Conservation (phyloP, 2,329 filamentous ascomycete genomes). For the Fusarium begoniae region DNA sequence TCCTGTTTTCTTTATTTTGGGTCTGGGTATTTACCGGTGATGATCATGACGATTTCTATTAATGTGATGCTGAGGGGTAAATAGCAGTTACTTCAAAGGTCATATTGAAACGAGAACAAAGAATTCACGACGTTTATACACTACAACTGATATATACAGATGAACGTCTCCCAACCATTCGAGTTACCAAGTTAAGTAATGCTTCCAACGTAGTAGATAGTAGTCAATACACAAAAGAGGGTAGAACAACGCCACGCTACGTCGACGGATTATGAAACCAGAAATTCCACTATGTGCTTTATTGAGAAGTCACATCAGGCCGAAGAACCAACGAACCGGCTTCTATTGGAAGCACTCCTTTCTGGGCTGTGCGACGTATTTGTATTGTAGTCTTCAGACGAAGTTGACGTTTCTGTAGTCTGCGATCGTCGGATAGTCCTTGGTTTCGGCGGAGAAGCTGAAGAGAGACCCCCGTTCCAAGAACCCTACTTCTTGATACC, state of each 20-base stretch:
- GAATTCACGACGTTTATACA: constrained; percentile 21
- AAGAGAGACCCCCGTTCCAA: constrained; percentile 35
- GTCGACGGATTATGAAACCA: constrained; percentile 21
- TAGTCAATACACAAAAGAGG: constrained; percentile 18
- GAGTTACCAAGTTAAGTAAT: neutral
- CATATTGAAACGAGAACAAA: neutral
- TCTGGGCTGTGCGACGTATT: neutral
- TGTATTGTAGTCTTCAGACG: constrained; percentile 5
- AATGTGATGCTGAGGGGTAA: neutral
- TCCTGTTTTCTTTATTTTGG: neutral
- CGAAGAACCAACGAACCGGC: neutral
- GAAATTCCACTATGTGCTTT: constrained; percentile 5
- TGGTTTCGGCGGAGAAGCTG: neutral
- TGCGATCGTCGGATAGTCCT: constrained; percentile 18
- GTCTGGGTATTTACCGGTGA: neutral
- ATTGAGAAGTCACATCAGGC: neutral
- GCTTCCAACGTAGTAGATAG: constrained; percentile 11
- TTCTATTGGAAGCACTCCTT: constrained; percentile 3
- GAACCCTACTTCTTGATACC: constrained; percentile 66
- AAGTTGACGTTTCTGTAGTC: constrained; percentile 23
- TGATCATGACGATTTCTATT: neutral
- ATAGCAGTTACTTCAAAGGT: neutral
- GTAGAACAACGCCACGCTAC: constrained; percentile 33
- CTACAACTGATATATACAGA: constrained; percentile 21
- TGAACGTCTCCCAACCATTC: neutral